Evolutionary conservation across 2,329 filamentous ascomycete species (phyloP).

Genomic region (Colletotrichum australisinense): DNA sequence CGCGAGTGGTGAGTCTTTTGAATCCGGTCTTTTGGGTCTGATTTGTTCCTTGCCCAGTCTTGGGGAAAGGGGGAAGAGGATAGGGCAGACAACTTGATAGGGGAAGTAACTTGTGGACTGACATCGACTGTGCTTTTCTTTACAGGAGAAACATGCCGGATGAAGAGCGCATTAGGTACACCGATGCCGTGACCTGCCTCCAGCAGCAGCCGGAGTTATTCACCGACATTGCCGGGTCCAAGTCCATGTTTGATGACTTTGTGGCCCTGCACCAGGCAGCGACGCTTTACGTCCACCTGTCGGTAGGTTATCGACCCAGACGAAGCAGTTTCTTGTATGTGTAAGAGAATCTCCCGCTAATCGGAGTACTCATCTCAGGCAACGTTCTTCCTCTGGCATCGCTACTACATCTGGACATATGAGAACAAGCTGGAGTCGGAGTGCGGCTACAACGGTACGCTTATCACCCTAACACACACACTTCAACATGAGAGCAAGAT

Average conservation of each 20-base stretch:
- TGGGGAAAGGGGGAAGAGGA: no score
- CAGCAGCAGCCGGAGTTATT: not conserved
- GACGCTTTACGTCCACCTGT: not conserved
- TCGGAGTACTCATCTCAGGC: not conserved
- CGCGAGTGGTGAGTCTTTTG: constrained; percentile 3
- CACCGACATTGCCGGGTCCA: not conserved
- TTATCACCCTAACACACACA: not conserved
- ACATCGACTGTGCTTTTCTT: not conserved
- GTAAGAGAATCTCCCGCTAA: not conserved
- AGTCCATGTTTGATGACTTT: constrained; percentile 20
- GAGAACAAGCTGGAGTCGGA: constrained; percentile 39
- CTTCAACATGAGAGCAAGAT: not conserved
- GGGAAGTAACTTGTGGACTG: not conserved
- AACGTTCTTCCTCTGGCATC: constrained; percentile 39
- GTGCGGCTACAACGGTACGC: constrained; percentile 38
- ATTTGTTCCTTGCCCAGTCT: not conserved
- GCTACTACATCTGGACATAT: constrained; percentile 38
- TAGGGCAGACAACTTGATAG: not conserved
- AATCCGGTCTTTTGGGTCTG: not conserved
- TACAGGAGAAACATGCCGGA: constrained; percentile 15
- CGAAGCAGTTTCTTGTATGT: not conserved
- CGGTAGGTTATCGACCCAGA: not conserved
- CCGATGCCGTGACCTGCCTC: constrained; percentile 22
- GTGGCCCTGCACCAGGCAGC: constrained; percentile 16
- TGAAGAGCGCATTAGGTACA: constrained; percentile 23